phyloP scores from a whole-genome alignment of 805 yeast species.

The Wickerhamomyces ciferrii region DNA sequence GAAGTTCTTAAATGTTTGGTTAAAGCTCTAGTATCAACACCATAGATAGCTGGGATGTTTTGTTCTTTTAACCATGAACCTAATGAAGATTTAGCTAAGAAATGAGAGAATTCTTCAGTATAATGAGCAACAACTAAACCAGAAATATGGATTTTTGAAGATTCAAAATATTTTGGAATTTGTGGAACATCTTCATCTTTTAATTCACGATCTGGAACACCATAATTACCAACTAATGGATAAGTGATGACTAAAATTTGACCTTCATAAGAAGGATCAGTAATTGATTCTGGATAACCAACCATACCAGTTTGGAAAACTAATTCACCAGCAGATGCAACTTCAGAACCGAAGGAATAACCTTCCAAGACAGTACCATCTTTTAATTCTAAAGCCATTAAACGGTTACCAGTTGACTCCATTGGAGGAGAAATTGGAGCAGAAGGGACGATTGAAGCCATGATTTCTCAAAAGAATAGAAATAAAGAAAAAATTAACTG shows the following conservation, averaged over 20 bases:
- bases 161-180: slow-evolving; percentile 90
- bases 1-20: slow-evolving; percentile 89
- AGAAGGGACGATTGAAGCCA: slow-evolving; percentile 46
- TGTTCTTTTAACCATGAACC: slow-evolving; percentile 92
- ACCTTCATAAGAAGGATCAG: slow-evolving; percentile 98
- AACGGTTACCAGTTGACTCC: slow-evolving; percentile 74
- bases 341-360: slow-evolving; percentile 93
- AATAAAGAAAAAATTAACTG: not conserved
- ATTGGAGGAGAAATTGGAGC: slow-evolving; percentile 89
- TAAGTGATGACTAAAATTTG: slow-evolving; percentile 95
- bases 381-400: slow-evolving; percentile 83
- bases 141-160: slow-evolving; percentile 87
- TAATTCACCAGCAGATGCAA: slow-evolving; percentile 89
- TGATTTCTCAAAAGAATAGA: slow-evolving; percentile 7
- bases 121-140: slow-evolving; percentile 96
- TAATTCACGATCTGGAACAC: slow-evolving; percentile 88
- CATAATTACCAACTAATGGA: slow-evolving; percentile 97
- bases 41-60: slow-evolving; percentile 93
- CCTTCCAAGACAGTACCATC: slow-evolving; percentile 88
- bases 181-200: slow-evolving; percentile 69
- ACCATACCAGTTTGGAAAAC: slow-evolving; percentile 99
- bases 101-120: slow-evolving; percentile 94
- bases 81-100: slow-evolving; percentile 84
- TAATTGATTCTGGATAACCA: slow-evolving; percentile 96
- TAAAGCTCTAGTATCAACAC: slow-evolving; percentile 93